Percentiles rank a stretch among this genome's conserved stretches.
Conservation (phyloP, 2,329 filamentous ascomycete species). For the Ramularia endophylla region DNA sequence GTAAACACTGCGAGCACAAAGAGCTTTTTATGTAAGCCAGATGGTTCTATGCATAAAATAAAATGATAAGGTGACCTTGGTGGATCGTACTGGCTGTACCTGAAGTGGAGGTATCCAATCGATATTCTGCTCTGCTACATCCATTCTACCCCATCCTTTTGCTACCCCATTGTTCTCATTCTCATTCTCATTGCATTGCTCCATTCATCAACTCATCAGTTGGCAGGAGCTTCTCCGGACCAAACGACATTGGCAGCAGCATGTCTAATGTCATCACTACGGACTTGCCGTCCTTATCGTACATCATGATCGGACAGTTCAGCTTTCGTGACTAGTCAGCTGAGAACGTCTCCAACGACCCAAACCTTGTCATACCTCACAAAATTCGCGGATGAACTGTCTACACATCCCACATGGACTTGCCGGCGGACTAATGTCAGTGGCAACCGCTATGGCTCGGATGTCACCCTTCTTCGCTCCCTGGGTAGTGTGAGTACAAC, state of each 20-base stretch:
- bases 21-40: too few species aligned
- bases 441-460: constrained; percentile 77
- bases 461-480: constrained; percentile 48
- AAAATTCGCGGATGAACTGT: constrained; percentile 60
- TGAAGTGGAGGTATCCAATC: too few species aligned
- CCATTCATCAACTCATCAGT: constrained; percentile 23
- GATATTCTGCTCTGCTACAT: too few species aligned
- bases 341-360: neutral
- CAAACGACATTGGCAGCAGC: constrained; percentile 49
- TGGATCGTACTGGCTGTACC: too few species aligned
- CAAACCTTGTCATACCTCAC: constrained; percentile 28
- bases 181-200: constrained; percentile 5
- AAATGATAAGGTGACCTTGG: too few species aligned
- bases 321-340: constrained; percentile 14
- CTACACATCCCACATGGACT: constrained; percentile 91
- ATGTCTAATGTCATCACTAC: constrained; percentile 64
- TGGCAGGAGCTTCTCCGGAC: constrained; percentile 41
- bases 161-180: too few species aligned
- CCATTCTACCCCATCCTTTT: too few species aligned
- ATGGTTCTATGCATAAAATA: too few species aligned
- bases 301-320: constrained; percentile 79
- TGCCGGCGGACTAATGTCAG: constrained; percentile 52
- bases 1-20: too few species aligned
- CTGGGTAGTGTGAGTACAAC: constrained; percentile 10
- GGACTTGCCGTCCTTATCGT: constrained; percentile 71